Conservation (phyloP, 148 eudicot genomes). For the Vaccinium corymbosum region DNA sequence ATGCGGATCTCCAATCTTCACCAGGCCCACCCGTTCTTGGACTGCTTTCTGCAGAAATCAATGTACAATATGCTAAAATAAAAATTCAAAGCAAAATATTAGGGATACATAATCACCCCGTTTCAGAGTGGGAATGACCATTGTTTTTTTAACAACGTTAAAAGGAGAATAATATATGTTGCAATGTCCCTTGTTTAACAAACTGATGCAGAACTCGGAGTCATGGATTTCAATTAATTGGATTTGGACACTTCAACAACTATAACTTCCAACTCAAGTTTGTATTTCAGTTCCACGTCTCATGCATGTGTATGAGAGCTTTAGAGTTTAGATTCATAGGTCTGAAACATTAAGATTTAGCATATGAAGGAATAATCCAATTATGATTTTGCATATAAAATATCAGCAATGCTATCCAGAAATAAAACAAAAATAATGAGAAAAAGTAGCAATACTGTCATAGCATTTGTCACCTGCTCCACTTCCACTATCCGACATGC, state of each 20-base stretch:
- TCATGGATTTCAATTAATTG: neutral
- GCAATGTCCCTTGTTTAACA: neutral
- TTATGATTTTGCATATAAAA: neutral
- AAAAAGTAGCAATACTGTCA: neutral
- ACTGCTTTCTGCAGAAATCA: constrained; percentile 65
- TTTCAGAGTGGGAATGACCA: neutral
- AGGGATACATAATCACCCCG: neutral
- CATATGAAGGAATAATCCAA: neutral
- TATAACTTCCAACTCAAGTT: neutral
- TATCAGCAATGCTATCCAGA: neutral
- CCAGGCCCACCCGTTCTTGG: constrained; percentile 67
- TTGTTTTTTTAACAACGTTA: neutral
- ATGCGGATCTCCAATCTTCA: constrained; percentile 96
- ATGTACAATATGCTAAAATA: neutral
- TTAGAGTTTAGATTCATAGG: neutral
- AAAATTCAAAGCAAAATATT: neutral
- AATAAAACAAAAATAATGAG: neutral
- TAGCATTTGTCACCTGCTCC: constrained; percentile 37
- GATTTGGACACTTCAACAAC: neutral
- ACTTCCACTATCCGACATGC: constrained; percentile 47
- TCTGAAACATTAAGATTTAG: neutral
- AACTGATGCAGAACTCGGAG: neutral
- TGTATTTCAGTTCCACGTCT: neutral
- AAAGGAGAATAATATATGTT: neutral
- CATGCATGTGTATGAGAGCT: neutral